phyloP scores from a whole-genome alignment of 2,329 filamentous ascomycete genomes.

The Sarocladium kiliense region DNA sequence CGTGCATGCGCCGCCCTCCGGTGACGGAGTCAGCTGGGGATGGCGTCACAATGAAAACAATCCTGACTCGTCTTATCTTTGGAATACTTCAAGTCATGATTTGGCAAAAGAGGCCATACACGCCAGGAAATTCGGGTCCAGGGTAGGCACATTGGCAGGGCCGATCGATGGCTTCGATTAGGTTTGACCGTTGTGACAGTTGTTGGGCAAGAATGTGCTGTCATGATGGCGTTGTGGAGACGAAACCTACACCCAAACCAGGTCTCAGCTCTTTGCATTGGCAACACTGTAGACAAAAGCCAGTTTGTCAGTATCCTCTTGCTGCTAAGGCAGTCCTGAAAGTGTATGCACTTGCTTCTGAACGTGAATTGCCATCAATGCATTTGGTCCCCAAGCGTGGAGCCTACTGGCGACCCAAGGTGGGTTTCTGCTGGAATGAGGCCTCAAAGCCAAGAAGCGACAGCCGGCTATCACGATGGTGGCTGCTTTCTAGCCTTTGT shows the following conservation, averaged over 20 bases:
- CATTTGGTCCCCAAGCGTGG: too few species aligned
- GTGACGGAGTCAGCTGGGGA: constrained; percentile 6
- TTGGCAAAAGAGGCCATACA: background rate
- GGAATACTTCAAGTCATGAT: background rate
- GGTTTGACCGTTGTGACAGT: background rate
- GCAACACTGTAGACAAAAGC: too few species aligned
- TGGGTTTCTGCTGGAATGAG: background rate
- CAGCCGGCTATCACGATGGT: background rate
- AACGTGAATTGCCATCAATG: too few species aligned
- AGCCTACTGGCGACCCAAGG: background rate
- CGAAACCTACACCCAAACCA: background rate
- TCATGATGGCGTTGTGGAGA: background rate
- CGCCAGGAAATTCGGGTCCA: background rate
- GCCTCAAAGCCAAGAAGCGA: background rate
- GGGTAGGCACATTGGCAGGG: background rate
- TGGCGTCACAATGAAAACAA: constrained; percentile 3
- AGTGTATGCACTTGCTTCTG: too few species aligned
- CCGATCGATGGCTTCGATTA: background rate
- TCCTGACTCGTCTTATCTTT: background rate
- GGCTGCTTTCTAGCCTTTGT: background rate
- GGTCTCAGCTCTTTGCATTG: too few species aligned
- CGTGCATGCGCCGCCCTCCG: background rate
- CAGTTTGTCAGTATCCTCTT: too few species aligned
- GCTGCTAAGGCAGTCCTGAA: too few species aligned
- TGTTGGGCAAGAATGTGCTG: background rate